Evolutionary conservation across 495 filamentous ascomycete species (phyloP).

Genomic region (Aspergillus sparsus): DNA sequence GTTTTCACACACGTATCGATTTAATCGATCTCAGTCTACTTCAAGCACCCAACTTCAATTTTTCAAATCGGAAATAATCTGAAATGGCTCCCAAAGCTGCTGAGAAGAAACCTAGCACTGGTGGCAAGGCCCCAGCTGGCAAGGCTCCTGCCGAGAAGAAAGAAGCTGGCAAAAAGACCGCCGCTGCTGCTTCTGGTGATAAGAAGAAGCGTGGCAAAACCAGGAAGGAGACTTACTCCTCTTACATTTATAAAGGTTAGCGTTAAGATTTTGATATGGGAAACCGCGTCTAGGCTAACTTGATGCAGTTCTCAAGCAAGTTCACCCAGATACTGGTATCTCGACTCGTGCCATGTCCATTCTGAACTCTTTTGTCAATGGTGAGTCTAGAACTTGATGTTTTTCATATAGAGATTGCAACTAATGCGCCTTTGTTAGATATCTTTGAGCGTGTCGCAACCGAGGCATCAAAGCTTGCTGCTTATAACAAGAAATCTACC

Average conservation of each 20-base stretch:
- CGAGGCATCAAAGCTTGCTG: constrained; percentile 97
- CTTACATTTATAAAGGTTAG: constrained; percentile 99
- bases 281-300: constrained; percentile 29
- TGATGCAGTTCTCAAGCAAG: constrained; percentile 91
- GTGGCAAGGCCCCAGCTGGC: constrained; percentile 90
- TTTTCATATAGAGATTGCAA: neutral
- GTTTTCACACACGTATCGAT: constrained; percentile 31
- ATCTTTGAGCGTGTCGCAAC: constrained; percentile 99
- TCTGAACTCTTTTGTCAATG: constrained; percentile 99
- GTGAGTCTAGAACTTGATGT: constrained; percentile 51
- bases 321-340: constrained; percentile 99
- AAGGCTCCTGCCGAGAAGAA: constrained; percentile 96
- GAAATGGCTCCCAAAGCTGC: constrained; percentile 95
- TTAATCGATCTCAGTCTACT: constrained; percentile 5
- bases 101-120: constrained; percentile 96
- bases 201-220: constrained; percentile 99
- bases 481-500: constrained; percentile 99
- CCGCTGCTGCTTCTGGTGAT: constrained; percentile 79
- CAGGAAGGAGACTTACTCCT: constrained; percentile 99
- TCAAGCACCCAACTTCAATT: neutral
- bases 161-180: constrained; percentile 99
- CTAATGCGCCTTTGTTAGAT: constrained; percentile 54
- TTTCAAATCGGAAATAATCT: neutral
- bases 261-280: constrained; percentile 31
- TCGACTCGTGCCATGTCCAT: constrained; percentile 99